These are phyloP conservation scores for Ceratocystis eucalypticola DNA, from an alignment of 2,329 filamentous ascomycete species.

Conservation along the genomic window DNA sequence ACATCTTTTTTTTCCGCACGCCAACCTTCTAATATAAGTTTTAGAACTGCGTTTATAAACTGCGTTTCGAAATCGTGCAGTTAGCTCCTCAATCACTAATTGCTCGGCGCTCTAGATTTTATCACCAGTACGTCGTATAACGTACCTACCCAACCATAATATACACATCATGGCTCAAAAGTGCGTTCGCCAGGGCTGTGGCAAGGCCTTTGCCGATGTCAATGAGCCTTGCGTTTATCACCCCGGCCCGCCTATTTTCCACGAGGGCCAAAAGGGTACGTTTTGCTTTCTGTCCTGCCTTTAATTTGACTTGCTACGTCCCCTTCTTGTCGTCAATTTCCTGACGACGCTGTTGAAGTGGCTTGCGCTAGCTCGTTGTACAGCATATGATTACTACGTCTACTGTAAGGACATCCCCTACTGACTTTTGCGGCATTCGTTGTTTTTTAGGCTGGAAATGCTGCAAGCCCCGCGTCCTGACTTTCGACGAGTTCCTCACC, in stretches of 20 bases:
- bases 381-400: slow-evolving; percentile 18
- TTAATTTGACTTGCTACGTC: not conserved
- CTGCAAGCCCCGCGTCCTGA: slow-evolving; percentile 91
- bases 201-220: slow-evolving; percentile 69
- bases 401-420: not conserved
- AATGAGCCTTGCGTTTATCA: slow-evolving; percentile 76
- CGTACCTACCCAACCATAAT: not conserved
- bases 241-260: slow-evolving; percentile 84
- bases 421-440: not conserved
- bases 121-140: not conserved
- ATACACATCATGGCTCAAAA: slow-evolving; percentile 52
- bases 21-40: not conserved
- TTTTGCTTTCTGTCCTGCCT: slow-evolving; percentile 17
- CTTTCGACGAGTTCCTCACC: slow-evolving; percentile 92
- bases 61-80: slow-evolving; percentile 1
- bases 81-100: not conserved
- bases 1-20: not conserved
- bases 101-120: not conserved
- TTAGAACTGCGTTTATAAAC: not conserved
- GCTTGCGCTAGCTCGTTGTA: not conserved
- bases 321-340: not conserved
- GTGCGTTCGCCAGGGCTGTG: slow-evolving; percentile 93
- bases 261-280: slow-evolving; percentile 95
- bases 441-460: slow-evolving; percentile 75
- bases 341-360: not conserved